phyloP scores from a whole-genome alignment of 768 basidiomycete genomes.

The Xerocomellus intermedius region DNA sequence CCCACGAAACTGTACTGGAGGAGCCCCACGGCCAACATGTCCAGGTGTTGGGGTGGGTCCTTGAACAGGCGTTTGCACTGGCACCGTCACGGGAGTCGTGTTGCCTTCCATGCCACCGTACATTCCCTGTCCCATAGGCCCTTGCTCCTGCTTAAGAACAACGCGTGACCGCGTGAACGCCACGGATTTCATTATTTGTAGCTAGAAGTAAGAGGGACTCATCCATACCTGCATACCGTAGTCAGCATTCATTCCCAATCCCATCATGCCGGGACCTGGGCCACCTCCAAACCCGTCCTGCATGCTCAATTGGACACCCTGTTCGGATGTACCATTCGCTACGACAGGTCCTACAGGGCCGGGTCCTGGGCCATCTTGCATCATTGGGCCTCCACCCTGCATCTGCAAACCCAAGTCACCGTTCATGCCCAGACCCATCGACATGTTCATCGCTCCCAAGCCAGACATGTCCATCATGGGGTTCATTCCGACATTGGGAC shows the following conservation, averaged over 20 bases:
- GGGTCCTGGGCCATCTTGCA: constrained; percentile 47
- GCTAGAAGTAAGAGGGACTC: constrained; percentile 29
- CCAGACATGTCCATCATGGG: constrained; percentile 82
- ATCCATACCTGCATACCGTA: constrained; percentile 71
- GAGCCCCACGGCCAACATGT: constrained; percentile 30
- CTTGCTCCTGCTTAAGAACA: constrained; percentile 49
- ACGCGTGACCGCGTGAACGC: constrained; percentile 27
- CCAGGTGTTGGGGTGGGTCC: constrained; percentile 31
- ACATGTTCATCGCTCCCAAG: constrained; percentile 57
- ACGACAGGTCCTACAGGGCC: constrained; percentile 35
- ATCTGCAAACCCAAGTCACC: constrained; percentile 62
- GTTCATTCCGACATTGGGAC: constrained; percentile 45
- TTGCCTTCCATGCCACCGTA: constrained; percentile 61
- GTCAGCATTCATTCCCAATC: constrained; percentile 69
- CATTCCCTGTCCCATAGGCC: constrained; percentile 64
- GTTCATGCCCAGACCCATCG: constrained; percentile 58
- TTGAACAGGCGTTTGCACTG: constrained; percentile 35
- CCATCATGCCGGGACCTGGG: constrained; percentile 58
- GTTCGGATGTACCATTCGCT: constrained; percentile 38
- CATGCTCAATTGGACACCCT: constrained; percentile 40
- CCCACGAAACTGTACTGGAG: constrained; percentile 44
- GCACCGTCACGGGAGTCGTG: constrained; percentile 46
- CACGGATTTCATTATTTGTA: constrained; percentile 39
- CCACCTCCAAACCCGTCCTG: constrained; percentile 41
- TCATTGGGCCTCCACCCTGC: constrained; percentile 49